Evolutionary conservation across 1,284 basidiomycete species (phyloP).

Genomic region (Tilletia indica): DNA sequence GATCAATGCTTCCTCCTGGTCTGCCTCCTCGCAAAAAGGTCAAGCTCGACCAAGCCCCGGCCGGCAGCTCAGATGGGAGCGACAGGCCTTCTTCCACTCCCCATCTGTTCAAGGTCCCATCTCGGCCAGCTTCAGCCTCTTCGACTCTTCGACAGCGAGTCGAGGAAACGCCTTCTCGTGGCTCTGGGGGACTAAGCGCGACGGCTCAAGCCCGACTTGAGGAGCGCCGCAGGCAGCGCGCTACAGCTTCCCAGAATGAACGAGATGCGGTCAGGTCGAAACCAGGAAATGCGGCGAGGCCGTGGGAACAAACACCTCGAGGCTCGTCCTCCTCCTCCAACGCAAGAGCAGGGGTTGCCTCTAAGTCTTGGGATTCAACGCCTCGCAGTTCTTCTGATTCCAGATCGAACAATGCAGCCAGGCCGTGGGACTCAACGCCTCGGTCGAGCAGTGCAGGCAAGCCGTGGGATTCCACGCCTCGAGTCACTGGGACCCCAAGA

Average conservation of each 20-base stretch:
- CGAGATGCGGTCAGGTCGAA: background rate
- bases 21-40: slow-evolving; percentile 25
- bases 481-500: slow-evolving; percentile 17
- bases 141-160: slow-evolving; percentile 18
- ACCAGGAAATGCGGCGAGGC: slow-evolving; percentile 18
- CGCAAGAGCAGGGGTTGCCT: too few species aligned
- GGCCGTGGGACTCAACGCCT: too few species aligned
- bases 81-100: too few species aligned
- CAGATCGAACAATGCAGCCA: too few species aligned
- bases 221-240: slow-evolving; percentile 32
- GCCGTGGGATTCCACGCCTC: too few species aligned
- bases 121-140: background rate
- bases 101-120: background rate
- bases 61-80: slow-evolving; percentile 17
- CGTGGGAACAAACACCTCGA: slow-evolving; percentile 5
- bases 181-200: slow-evolving; percentile 34
- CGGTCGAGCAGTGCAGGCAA: background rate
- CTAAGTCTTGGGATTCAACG: too few species aligned
- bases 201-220: slow-evolving; percentile 33
- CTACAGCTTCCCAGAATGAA: background rate
- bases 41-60: slow-evolving; percentile 26
- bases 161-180: slow-evolving; percentile 40
- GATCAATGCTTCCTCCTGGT: slow-evolving; percentile 2
- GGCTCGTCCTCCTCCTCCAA: too few species aligned
- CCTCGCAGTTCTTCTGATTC: too few species aligned